Base-by-base conservation (phyloP, 371 early-diverging fungal genomes). In the Mucor ambiguus region DNA sequence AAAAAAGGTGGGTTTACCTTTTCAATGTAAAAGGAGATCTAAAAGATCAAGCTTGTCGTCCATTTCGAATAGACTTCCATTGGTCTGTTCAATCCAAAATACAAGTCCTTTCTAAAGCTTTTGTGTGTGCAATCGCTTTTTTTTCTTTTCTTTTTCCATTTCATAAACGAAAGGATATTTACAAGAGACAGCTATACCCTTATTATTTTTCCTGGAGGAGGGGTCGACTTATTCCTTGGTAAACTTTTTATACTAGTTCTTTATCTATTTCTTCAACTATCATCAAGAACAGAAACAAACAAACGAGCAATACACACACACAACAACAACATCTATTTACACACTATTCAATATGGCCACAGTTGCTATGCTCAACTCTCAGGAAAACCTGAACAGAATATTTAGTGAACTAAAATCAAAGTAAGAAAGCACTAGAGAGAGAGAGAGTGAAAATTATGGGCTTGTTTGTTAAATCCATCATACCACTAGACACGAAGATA, bases 371-470 rank as follows among this genome's bases (percentile, higher is more conserved):
- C 71, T 81, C 28, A 82, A 77, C 52, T 80, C 77, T 46, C 79
- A 78, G 64, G 83, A 80, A 64, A 82, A 80, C 62, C 66, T 83
- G 57, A 80, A 74, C 43, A 71, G 80, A 67, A 83, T 83, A 61
- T 81, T 83, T 55, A 73, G 33, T 55, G 83, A 83, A 57, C 65
- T 83, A 20, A 83, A 83, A 61, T 83, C 83, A 71, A 83, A 80
- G 83, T 83, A 78, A 35, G 37, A 12, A 12, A 35, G 12, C 7
- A 33, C 7, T 8, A 7, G 12, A 35, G 12, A 35, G 12, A 35
- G 37, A 35, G 12, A 35, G 37, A 35, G 37, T 3, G 30, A 30
- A 5, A 35, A 1, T 2, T 12, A 12, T 35, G 37, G 37, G 37
- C 9, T 33, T 3, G 33, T 33, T 33, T 33, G 8, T 12, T 35